Evolutionary conservation across 352 stramenopile genomes (phyloP).

Genomic region (Phytophthora pisi): DNA sequence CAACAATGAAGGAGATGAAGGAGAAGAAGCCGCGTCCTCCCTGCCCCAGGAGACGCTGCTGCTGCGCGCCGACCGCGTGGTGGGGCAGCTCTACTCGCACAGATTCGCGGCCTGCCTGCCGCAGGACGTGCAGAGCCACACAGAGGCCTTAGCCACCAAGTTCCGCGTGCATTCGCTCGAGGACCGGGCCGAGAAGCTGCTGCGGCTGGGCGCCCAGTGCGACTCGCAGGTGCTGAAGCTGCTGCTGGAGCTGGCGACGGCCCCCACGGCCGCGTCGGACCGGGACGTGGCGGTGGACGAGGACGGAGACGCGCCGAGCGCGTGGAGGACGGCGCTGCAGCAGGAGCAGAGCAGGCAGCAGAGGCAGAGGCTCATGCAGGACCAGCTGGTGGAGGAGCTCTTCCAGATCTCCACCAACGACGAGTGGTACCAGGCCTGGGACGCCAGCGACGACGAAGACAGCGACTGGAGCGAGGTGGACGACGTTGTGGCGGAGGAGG

Average conservation of each 20-base stretch:
- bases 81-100: conserved; percentile 55
- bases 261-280: conserved; percentile 50
- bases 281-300: conserved; percentile 38
- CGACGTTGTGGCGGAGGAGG: not conserved
- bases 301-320: conserved; percentile 6
- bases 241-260: conserved; percentile 60
- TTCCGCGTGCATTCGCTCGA: conserved; percentile 62
- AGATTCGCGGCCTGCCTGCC: conserved; percentile 55
- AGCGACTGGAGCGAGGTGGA: conserved; percentile 31
- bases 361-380: conserved; percentile 29
- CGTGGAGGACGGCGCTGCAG: conserved; percentile 26
- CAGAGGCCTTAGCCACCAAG: conserved; percentile 49
- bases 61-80: conserved; percentile 52
- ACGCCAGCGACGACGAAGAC: conserved; percentile 49
- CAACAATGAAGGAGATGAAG: not conserved
- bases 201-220: conserved; percentile 37
- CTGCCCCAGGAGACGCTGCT: conserved; percentile 31
- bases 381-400: conserved; percentile 55
- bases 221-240: conserved; percentile 63
- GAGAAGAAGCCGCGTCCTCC: too few species aligned
- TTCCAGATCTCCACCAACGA: conserved; percentile 70
- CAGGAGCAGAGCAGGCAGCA: conserved; percentile 26
- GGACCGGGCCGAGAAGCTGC: conserved; percentile 45
- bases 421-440: conserved; percentile 71
- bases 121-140: conserved; percentile 51